A percentile compares a stretch with the other conserved stretches of the same genome.
phyloP scores from a whole-genome alignment of 768 basidiomycete genomes.

The Pulveroboletus sp. region DNA sequence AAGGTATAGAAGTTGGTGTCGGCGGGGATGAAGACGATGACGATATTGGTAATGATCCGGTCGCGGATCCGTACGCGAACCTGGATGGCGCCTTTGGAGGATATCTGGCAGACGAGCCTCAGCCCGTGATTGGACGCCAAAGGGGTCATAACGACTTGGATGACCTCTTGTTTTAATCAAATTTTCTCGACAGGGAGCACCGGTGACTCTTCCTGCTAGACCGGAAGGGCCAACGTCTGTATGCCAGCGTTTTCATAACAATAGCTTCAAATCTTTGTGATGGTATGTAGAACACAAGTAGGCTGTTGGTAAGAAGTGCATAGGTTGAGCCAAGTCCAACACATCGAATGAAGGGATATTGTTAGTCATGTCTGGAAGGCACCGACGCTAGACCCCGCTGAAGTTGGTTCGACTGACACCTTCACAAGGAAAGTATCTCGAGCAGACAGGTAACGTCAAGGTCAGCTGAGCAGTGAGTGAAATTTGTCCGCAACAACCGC shows the following conservation, averaged over 20 bases:
- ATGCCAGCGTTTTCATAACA: slow-evolving; percentile 2
- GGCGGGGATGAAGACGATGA: slow-evolving; percentile 41
- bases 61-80: slow-evolving; percentile 76
- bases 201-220: neutral
- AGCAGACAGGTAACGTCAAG: neutral
- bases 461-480: slow-evolving; percentile 28
- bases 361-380: neutral
- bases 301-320: neutral
- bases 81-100: slow-evolving; percentile 72
- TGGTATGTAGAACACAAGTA: slow-evolving; percentile 9
- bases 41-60: slow-evolving; percentile 30
- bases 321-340: neutral
- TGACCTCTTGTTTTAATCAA: slow-evolving; percentile 57
- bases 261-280: neutral
- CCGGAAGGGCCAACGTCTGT: neutral
- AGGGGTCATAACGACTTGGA: slow-evolving; percentile 50
- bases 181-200: neutral
- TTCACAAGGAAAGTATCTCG: neutral
- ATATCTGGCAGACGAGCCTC: slow-evolving; percentile 69
- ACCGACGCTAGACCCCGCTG: neutral
- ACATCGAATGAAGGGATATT: neutral
- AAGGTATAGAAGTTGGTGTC: slow-evolving; percentile 19
- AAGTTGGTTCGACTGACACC: neutral
- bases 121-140: slow-evolving; percentile 46
- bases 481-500: slow-evolving; percentile 29